Evolutionary conservation across 1,284 basidiomycete species (phyloP).

Genomic region (Trichosporon ovoides): DNA sequence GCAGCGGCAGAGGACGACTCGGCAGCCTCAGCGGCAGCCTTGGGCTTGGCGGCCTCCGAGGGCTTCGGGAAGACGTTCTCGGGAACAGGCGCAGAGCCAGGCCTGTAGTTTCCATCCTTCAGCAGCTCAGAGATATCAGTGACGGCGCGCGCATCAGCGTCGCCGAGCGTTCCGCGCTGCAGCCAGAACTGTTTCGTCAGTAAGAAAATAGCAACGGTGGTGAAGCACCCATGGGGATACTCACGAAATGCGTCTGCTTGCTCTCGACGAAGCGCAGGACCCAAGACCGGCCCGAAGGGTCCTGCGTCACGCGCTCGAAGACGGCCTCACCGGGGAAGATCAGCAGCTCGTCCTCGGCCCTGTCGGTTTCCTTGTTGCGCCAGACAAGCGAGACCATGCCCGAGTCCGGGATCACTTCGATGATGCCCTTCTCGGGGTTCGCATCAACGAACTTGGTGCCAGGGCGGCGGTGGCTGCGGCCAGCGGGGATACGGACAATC

Average conservation of each 20-base stretch:
- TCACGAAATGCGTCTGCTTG: constrained; percentile 45
- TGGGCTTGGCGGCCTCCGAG: too few relatives aligned
- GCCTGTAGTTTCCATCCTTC: constrained; percentile 37
- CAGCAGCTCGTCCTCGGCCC: constrained; percentile 43
- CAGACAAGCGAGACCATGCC: constrained; percentile 34
- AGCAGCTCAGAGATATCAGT: constrained; percentile 43
- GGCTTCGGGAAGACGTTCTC: neutral
- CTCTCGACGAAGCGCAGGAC: constrained; percentile 46
- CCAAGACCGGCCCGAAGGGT: constrained; percentile 41
- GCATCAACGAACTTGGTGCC: constrained; percentile 46
- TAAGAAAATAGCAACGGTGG: too few relatives aligned
- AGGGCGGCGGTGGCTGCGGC: constrained; percentile 36
- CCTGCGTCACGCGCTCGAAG: constrained; percentile 42
- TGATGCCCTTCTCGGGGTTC: constrained; percentile 41
- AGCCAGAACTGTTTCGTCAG: constrained; percentile 50
- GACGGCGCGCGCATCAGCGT: constrained; percentile 31
- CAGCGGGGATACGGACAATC: constrained; percentile 40
- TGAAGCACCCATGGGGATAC: too few relatives aligned
- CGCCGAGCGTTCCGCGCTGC: constrained; percentile 31
- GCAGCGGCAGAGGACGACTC: constrained; percentile 5
- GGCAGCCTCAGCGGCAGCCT: constrained; percentile 18
- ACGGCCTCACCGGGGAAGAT: constrained; percentile 47
- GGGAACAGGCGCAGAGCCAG: constrained; percentile 14
- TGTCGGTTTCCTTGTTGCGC: constrained; percentile 33
- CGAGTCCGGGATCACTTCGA: constrained; percentile 41